Percentiles rank a stretch among this genome's conserved stretches.
Evolutionary conservation across 2,329 filamentous ascomycete genomes (phyloP).

Genomic region (Apiospora kogelbergensis): DNA sequence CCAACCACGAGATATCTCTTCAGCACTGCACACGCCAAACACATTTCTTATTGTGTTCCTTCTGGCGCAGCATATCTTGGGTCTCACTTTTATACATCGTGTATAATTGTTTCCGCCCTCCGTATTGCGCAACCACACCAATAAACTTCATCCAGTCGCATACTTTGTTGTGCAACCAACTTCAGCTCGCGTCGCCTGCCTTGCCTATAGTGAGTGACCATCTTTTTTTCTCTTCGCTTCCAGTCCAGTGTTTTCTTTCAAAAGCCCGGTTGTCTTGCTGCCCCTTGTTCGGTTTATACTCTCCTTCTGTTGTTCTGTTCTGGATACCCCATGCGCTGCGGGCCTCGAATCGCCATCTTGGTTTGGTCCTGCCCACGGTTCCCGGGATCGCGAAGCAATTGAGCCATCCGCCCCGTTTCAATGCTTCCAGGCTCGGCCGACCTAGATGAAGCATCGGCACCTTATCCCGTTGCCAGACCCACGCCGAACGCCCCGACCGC

Average conservation of each 20-base stretch:
- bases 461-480: constrained; percentile 8
- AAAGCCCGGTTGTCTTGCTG: neutral
- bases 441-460: neutral
- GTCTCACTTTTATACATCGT: neutral
- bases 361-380: neutral
- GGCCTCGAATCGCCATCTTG: neutral
- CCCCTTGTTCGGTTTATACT: neutral
- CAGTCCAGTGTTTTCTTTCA: neutral
- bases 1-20: constrained; percentile 9
- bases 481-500: constrained; percentile 7
- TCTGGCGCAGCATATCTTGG: neutral
- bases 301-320: neutral
- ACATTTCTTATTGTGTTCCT: neutral
- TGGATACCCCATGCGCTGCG: neutral
- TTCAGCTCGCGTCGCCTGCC: neutral
- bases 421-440: neutral
- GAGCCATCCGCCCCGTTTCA: neutral
- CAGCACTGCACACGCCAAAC: neutral
- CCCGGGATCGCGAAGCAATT: neutral
- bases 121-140: neutral
- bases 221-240: neutral
- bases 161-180: neutral
- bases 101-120: neutral
- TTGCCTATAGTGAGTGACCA: neutral
- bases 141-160: constrained; percentile 7